Percentiles rank a stretch among this genome's conserved stretches.
Evolutionary conservation across 1,284 basidiomycete species (phyloP).

Genomic region (Ganoderma sinense): DNA sequence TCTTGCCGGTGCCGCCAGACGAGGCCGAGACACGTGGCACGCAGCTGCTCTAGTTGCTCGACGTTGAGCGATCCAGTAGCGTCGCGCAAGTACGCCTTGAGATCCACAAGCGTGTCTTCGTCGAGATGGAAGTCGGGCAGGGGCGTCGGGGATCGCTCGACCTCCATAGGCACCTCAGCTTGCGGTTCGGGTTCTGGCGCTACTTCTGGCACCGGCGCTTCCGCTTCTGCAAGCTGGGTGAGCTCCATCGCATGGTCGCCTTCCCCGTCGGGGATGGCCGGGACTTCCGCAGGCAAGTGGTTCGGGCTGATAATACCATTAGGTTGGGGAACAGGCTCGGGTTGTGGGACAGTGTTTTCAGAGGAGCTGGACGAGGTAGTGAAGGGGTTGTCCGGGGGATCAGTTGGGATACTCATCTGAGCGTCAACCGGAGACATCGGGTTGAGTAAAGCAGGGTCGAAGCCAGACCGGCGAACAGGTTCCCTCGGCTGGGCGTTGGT

Average conservation of each 20-base stretch:
- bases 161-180: constrained; percentile 49
- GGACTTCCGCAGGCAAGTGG: constrained; percentile 16
- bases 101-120: constrained; percentile 50
- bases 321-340: not conserved
- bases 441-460: constrained; percentile 65
- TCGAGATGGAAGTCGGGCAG: constrained; percentile 74
- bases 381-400: constrained; percentile 29
- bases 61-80: constrained; percentile 71
- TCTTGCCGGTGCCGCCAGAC: constrained; percentile 85
- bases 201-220: not conserved
- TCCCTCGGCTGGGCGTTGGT: not conserved
- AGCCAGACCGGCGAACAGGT: constrained; percentile 48
- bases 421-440: constrained; percentile 43
- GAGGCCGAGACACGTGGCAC: constrained; percentile 81
- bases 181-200: constrained; percentile 1
- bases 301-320: not conserved
- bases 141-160: constrained; percentile 66
- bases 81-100: constrained; percentile 56
- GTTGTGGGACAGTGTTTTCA: not conserved
- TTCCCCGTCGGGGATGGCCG: constrained; percentile 20
- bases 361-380: not conserved
- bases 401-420: constrained; percentile 13
- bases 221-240: constrained; percentile 13
- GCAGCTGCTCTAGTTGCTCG: constrained; percentile 93
- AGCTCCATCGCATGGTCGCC: constrained; percentile 24